Base-by-base conservation (phyloP, 2,329 filamentous ascomycete genomes). In the Aureobasidium sp. region DNA sequence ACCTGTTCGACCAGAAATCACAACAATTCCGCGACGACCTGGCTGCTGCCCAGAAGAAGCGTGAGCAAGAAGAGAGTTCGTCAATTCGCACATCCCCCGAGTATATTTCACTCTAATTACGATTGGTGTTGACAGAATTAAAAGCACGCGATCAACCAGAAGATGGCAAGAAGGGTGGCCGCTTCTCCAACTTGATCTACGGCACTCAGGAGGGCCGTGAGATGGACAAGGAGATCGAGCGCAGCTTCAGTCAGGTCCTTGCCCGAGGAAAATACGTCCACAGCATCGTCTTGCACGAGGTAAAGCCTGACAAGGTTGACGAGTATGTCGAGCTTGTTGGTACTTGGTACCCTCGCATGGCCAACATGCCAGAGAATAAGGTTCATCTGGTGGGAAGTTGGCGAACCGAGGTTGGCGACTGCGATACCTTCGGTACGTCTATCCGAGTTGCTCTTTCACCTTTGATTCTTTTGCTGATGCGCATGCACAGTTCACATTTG, bases 251-350 rank as follows among this genome's bases (percentile, higher is more conserved):
- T 57, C 92, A 97, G 75, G 90, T 97, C 48, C 81, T 99, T 50
- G 94, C 94, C 27, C 85, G 94, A 67, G 94, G 94, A 72, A 99
- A 99, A 79, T 99, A 99, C 72, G 92, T 99, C 61, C 94, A 99
- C 77, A 95, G 92, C 51, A 97, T 99, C 74, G 92, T 96, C 63
- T 91, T 96, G 72, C 94, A 99, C 79, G 85, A 95, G 65, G 94
- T 99, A 67, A 92, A 95, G 78, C 92, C 92, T 65, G 92, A 97
- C 70, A 94, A 91, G 78, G 90, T 97, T 51, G 92, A 97, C 66
- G 93, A 97, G 71, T 99, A 99, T 72, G 87, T 93, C 57, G 83
- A 93, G 63, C 81, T 97, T 55, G 90, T 97, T 15, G 91, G 94
- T 64, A 81, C 84, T 41, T 97, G 91, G 89, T 99, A 99, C 72